Percentiles rank a stretch among this genome's conserved stretches.
Evolutionary conservation across 345 rosid genomes (phyloP).

Genomic region (Eucalyptus urophylla): DNA sequence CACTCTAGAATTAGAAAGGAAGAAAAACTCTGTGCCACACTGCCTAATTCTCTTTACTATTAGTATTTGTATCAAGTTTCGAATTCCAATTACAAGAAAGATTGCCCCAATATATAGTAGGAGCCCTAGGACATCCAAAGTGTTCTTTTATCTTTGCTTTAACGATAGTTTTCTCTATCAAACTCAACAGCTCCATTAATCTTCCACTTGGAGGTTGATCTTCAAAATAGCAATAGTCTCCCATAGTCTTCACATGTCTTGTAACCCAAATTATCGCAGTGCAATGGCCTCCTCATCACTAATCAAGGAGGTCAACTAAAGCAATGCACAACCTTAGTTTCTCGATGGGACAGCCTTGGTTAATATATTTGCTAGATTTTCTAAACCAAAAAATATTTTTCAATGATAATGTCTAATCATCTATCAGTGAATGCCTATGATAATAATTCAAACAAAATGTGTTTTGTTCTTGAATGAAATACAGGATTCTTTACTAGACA

Average conservation of each 20-base stretch:
- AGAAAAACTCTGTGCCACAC: background rate
- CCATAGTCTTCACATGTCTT: background rate
- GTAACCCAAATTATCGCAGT: background rate
- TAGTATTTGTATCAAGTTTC: background rate
- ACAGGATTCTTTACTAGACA: background rate
- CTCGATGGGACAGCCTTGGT: background rate
- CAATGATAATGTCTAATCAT: background rate
- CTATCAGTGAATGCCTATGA: background rate
- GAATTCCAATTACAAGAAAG: background rate
- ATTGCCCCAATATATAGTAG: background rate
- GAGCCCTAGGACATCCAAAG: background rate
- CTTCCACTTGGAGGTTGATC: background rate
- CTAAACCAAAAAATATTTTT: background rate
- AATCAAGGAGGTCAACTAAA: background rate
- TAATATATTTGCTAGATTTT: background rate
- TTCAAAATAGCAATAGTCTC: background rate
- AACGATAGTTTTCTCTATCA: fast-evolving
- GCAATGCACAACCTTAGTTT: background rate
- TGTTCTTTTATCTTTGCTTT: background rate
- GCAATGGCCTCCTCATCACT: background rate
- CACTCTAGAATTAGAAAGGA: background rate
- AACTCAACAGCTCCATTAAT: background rate
- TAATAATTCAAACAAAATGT: background rate
- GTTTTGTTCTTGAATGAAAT: background rate
- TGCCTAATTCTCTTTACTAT: background rate